A percentile compares a stretch with the other conserved stretches of the same genome.
Evolutionary conservation across 2,329 filamentous ascomycete species (phyloP).

Genomic region (Beauveria sp.): DNA sequence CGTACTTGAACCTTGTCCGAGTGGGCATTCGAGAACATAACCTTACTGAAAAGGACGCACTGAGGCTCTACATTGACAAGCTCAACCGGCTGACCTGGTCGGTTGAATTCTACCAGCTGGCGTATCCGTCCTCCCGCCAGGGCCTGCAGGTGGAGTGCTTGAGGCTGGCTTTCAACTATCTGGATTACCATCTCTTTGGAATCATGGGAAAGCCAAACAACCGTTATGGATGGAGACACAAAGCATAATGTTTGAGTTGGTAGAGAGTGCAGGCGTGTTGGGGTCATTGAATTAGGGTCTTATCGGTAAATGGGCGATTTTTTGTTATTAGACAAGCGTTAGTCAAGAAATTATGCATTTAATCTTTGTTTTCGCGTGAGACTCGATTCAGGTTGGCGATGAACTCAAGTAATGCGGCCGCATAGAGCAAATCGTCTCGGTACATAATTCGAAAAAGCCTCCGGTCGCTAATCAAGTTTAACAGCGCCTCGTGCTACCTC

Average conservation of each 20-base stretch:
- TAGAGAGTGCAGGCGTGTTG: not conserved
- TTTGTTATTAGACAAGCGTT: too few relatives aligned
- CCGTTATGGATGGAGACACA: constrained; percentile 15
- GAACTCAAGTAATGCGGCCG: too few relatives aligned
- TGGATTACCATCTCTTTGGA: constrained; percentile 8
- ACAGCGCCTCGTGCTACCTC: not conserved
- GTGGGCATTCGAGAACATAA: not conserved
- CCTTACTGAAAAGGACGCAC: not conserved
- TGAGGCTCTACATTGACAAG: not conserved
- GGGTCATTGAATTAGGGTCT: not conserved
- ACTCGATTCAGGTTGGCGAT: too few relatives aligned
- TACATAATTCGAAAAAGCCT: not conserved
- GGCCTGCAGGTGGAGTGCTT: not conserved
- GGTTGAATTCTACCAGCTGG: not conserved
- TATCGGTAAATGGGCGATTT: too few relatives aligned
- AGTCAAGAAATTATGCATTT: too few relatives aligned
- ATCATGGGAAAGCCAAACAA: constrained; percentile 5
- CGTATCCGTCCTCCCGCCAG: not conserved
- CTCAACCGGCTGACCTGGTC: constrained; percentile 1
- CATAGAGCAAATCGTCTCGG: too few relatives aligned
- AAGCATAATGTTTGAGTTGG: not conserved
- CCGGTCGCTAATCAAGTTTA: too few relatives aligned
- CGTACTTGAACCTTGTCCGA: constrained; percentile 10
- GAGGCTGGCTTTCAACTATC: constrained; percentile 1
- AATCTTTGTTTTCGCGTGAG: too few relatives aligned